Conservation (phyloP, 2,329 filamentous ascomycete genomes). For the Pseudocercospora pini-densiflorae region DNA sequence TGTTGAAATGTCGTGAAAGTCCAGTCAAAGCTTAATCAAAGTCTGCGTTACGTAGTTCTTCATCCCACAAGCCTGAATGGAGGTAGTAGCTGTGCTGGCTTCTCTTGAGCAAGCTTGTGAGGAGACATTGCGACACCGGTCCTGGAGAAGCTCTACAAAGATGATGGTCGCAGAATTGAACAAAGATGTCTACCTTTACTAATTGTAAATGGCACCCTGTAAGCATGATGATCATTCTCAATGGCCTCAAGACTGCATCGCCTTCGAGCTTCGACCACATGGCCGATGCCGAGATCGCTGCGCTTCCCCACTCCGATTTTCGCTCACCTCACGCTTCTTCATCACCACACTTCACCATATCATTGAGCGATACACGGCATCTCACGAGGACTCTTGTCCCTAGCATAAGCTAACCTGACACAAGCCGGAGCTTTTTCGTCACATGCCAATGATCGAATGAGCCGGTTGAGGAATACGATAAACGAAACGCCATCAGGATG, state of each 20-base stretch:
- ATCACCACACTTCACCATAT: neutral
- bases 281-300: neutral
- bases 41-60: too few relatives aligned
- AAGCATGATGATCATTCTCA: neutral
- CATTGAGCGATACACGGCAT: neutral
- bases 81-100: neutral
- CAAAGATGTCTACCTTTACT: neutral
- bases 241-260: neutral
- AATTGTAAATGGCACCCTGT: neutral
- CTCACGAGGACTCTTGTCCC: neutral
- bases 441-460: too few relatives aligned
- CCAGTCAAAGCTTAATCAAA: too few relatives aligned
- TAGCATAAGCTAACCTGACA: neutral
- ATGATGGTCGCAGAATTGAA: neutral
- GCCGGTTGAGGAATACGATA: too few relatives aligned
- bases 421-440: too few relatives aligned
- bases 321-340: neutral
- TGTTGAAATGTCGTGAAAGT: too few relatives aligned
- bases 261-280: too few relatives aligned
- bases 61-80: too few relatives aligned
- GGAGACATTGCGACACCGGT: neutral
- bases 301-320: neutral
- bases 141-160: neutral
- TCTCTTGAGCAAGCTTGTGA: neutral
- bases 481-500: constrained; percentile 1